Percentiles rank a stretch among this genome's conserved stretches.
Evolutionary conservation across 352 stramenopile genomes (phyloP).

Genomic region (Stephanocyclus meneghinianus): DNA sequence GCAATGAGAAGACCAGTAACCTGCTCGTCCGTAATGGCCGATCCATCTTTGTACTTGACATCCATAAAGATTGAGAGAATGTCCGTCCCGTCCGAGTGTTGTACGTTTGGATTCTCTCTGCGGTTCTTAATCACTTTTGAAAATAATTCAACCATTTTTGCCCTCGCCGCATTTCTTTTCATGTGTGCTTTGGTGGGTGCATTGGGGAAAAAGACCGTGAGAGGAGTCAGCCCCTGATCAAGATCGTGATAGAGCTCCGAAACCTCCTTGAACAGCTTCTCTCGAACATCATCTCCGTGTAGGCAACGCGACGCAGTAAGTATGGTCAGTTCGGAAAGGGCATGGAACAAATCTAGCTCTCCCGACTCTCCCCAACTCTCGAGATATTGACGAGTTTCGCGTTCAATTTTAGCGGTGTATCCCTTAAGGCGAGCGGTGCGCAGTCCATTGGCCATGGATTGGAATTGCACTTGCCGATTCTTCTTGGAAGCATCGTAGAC

Average conservation of each 20-base stretch:
- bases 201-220: conserved; percentile 90
- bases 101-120: conserved; percentile 68
- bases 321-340: conserved; percentile 89
- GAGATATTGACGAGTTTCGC: conserved; percentile 86
- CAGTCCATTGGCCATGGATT: conserved; percentile 88
- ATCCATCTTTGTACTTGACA: conserved; percentile 90
- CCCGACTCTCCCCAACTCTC: conserved; percentile 77
- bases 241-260: conserved; percentile 88
- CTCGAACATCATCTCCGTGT: conserved; percentile 89
- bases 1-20: conserved; percentile 90
- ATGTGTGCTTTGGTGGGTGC: conserved; percentile 85
- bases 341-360: conserved; percentile 85
- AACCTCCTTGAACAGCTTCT: conserved; percentile 90
- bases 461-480: conserved; percentile 89
- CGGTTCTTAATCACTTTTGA: conserved; percentile 86
- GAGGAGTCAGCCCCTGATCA: conserved; percentile 88
- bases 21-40: conserved; percentile 85
- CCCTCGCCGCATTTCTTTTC: conserved; percentile 81
- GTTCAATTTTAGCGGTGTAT: conserved; percentile 90
- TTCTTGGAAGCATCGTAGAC: conserved; percentile 83
- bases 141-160: conserved; percentile 89
- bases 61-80: conserved; percentile 92
- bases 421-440: conserved; percentile 84
- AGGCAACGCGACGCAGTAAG: conserved; percentile 88
- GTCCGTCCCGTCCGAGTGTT: conserved; percentile 83